Base-by-base conservation (phyloP, 495 filamentous ascomycete genomes). In the Aspergillus egyptiacus region DNA sequence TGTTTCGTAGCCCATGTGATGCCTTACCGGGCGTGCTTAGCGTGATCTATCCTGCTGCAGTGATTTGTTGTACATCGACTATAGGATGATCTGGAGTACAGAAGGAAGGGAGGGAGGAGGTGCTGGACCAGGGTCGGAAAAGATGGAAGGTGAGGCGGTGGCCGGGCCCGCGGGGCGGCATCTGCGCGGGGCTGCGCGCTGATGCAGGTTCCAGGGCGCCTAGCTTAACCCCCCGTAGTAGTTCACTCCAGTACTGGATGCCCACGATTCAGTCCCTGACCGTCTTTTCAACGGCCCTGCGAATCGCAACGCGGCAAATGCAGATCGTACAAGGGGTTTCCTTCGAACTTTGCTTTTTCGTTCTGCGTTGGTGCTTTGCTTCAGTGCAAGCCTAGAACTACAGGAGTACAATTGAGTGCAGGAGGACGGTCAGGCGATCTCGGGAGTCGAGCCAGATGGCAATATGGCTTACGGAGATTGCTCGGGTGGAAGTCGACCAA, bases 401-500 rank as follows among this genome's bases (percentile, higher is more conserved):
- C 6, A 15, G 10, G 13, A 35, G n/a, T n/a, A n/a, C n/a, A 15
- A 15, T 15, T 35, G 6, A 40, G 5, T 28, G 23, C n/a, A 28
- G 14, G 7, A 30, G 45, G 13, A 8, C 36, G 39, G 22, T 41
- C 27, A 36, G 27, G n/a, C 33, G 14, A n/a, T 27, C 35, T 36
- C 37, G 11, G 30, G 28, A 5, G 25, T 27, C 25, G 10, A 10
- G 14, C 15, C 39, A 34, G 47, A 51, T 39, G 48, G 36, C 57
- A 57, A 60, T 8, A 46, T 45, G 10, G 55, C 39, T 8, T 53
- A 37, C 2, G 10, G 40, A 17, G 19, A 8, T 20, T 14, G 17
- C 25, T 54, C 34, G 49, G 53, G 22, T 59, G 60, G 20, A 65
- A 54, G 37, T 65, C 59, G 44, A 63, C 65, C 42, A 13, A 25